Percentiles rank a stretch among this genome's conserved stretches.
These are phyloP conservation scores for Strobilomyces dryophilus DNA, from an alignment of 768 basidiomycete genomes.

Conservation along the genomic window DNA sequence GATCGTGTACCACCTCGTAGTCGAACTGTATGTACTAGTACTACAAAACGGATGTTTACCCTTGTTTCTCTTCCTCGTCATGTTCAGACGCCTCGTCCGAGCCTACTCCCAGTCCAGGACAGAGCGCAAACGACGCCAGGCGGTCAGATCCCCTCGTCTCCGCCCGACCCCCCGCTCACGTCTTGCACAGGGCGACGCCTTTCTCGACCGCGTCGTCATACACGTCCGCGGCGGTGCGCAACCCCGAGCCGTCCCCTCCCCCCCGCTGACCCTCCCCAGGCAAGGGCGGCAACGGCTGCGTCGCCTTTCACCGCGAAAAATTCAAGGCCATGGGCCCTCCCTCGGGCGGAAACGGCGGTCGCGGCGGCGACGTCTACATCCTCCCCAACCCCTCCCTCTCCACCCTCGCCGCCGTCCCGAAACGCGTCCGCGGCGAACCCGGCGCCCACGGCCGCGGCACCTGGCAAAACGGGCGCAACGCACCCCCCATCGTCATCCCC, in stretches of 20 bases:
- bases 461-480: constrained; percentile 81
- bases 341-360: constrained; percentile 90
- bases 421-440: constrained; percentile 59
- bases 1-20: background rate
- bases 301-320: constrained; percentile 90
- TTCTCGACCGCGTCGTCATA: constrained; percentile 80
- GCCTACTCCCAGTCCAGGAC: constrained; percentile 25
- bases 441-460: constrained; percentile 79
- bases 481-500: constrained; percentile 64
- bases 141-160: constrained; percentile 37
- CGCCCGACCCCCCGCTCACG: constrained; percentile 1
- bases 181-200: constrained; percentile 58
- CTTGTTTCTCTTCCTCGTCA: background rate
- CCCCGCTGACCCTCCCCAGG: constrained; percentile 39
- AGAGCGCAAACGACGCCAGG: constrained; percentile 74
- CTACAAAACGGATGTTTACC: background rate
- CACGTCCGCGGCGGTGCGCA: constrained; percentile 66
- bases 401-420: constrained; percentile 68
- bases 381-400: constrained; percentile 74
- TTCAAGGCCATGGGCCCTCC: constrained; percentile 82
- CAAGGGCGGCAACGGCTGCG: constrained; percentile 86
- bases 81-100: background rate
- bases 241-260: background rate
- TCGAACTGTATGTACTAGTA: no score
- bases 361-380: constrained; percentile 85